Evolutionary conservation across 257 asterid species (phyloP).

Genomic region (Solanum ahanhuiri): DNA sequence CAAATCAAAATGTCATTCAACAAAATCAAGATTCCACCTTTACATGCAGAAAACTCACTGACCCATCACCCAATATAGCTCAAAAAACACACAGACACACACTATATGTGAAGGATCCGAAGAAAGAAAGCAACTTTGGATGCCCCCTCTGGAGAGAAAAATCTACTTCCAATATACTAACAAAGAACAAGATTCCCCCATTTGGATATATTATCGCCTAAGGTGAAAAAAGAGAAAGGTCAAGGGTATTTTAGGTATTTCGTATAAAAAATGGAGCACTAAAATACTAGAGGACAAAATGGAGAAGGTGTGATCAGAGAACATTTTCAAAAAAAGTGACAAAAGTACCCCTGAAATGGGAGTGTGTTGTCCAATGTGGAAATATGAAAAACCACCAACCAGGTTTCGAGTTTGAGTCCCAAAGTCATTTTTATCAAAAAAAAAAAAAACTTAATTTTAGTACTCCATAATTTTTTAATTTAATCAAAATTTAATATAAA

Average conservation of each 20-base stretch:
- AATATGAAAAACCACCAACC: background rate
- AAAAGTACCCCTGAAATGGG: background rate
- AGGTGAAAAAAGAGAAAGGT: background rate
- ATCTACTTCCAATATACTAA: background rate
- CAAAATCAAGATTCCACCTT: background rate
- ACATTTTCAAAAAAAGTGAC: background rate
- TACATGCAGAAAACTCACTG: background rate
- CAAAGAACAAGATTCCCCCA: slow-evolving; percentile 3
- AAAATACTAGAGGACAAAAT: background rate
- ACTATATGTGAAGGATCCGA: background rate
- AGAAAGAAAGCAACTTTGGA: slow-evolving; percentile 12
- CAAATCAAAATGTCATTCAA: background rate
- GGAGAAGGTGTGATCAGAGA: background rate
- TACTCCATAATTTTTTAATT: too few relatives aligned
- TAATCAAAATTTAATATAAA: too few relatives aligned
- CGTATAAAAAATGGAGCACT: background rate
- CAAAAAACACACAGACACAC: background rate
- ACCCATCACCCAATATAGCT: background rate
- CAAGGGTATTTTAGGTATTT: background rate
- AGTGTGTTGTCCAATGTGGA: background rate
- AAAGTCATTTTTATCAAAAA: too few relatives aligned
- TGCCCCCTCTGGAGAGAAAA: background rate
- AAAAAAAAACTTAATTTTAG: too few relatives aligned
- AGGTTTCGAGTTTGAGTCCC: too few relatives aligned
- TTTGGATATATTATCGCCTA: slow-evolving; percentile 5